Evolutionary conservation across 495 filamentous ascomycete genomes (phyloP).

Genomic region (Bryoglossum gracile): DNA sequence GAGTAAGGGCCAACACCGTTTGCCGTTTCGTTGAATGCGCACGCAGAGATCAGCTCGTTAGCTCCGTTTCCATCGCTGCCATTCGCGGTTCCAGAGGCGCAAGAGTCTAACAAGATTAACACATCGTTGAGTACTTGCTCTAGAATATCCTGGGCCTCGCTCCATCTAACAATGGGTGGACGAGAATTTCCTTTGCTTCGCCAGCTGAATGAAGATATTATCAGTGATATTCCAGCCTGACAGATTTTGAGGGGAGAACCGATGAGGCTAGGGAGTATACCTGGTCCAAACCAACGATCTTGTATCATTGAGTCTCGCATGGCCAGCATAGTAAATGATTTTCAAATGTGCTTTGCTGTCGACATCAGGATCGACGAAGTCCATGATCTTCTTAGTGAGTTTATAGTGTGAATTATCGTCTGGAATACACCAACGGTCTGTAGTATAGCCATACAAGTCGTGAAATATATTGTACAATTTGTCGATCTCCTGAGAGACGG

Average conservation of each 20-base stretch:
- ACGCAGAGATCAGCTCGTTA: slow-evolving; percentile 45
- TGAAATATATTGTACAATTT: neutral
- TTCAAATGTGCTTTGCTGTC: slow-evolving; percentile 5
- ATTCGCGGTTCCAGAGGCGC: slow-evolving; percentile 45
- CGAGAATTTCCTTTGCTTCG: neutral
- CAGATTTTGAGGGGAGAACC: neutral
- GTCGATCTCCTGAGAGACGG: neutral
- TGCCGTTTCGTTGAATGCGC: slow-evolving; percentile 44
- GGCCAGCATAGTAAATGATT: slow-evolving; percentile 3
- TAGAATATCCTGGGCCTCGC: slow-evolving; percentile 45
- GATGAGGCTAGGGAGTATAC: neutral
- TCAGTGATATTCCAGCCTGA: no score
- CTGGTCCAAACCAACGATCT: neutral
- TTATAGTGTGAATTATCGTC: neutral
- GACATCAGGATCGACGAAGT: neutral
- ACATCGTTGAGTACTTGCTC: slow-evolving; percentile 44
- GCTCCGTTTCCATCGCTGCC: slow-evolving; percentile 45
- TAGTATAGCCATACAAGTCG: slow-evolving; percentile 1
- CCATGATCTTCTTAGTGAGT: neutral
- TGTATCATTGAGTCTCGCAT: neutral
- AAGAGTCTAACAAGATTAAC: slow-evolving; percentile 47
- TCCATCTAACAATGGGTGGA: slow-evolving; percentile 32
- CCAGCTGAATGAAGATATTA: neutral
- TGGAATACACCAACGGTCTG: slow-evolving; percentile 2
- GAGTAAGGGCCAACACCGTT: slow-evolving; percentile 44